These are phyloP conservation scores for Eucalyptus pumila DNA, from an alignment of 345 rosid genomes.

Conservation along the genomic window DNA sequence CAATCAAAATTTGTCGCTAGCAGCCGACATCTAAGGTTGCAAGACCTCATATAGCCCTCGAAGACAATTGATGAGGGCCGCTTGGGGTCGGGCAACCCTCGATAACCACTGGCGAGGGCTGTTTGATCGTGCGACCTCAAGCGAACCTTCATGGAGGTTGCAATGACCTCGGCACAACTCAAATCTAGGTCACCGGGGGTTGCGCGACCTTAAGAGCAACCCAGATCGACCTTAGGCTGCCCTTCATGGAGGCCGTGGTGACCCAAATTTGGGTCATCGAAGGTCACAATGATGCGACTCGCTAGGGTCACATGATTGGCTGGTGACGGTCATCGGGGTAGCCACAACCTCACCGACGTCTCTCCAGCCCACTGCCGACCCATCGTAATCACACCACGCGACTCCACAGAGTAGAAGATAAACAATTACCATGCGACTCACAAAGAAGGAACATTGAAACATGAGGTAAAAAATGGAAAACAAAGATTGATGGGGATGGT, in stretches of 20 bases:
- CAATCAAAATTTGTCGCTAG: fast-evolving
- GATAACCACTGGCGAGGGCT: fast-evolving
- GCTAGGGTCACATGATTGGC: fast-evolving
- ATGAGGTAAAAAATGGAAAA: fast-evolving
- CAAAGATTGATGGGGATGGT: too few relatives aligned
- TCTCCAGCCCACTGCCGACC: fast-evolving
- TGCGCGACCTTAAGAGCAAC: fast-evolving
- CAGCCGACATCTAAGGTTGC: too few relatives aligned
- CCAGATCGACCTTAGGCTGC: fast-evolving
- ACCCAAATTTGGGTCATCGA: fast-evolving
- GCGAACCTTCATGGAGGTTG: fast-evolving
- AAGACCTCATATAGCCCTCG: fast-evolving
- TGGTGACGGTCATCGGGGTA: fast-evolving
- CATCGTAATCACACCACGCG: too few relatives aligned
- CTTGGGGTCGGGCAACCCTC: fast-evolving
- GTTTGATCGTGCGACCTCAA: fast-evolving
- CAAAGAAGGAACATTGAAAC: too few relatives aligned
- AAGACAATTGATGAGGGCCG: fast-evolving
- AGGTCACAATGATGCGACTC: fast-evolving
- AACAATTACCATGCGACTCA: too few relatives aligned
- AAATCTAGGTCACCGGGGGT: fast-evolving
- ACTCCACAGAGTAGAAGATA: too few relatives aligned
- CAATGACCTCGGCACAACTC: fast-evolving
- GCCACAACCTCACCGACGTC: fast-evolving
- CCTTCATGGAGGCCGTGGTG: fast-evolving